These are phyloP conservation scores for Suhomyces tanzawaensis DNA, from an alignment of 805 yeast species.

Conservation along the genomic window DNA sequence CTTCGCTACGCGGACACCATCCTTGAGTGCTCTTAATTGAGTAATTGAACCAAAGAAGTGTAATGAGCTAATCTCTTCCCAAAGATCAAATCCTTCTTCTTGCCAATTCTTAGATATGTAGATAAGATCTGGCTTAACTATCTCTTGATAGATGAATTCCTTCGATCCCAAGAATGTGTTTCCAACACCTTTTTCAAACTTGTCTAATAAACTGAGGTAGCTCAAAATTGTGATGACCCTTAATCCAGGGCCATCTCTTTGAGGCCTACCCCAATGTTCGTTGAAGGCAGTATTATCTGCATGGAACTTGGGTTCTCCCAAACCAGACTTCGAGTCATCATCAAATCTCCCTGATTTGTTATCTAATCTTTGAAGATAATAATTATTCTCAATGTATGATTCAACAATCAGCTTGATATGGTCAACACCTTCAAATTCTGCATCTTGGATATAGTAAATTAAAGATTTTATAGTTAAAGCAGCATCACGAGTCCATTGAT, in stretches of 20 bases:
- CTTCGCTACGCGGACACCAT: constrained; percentile 48
- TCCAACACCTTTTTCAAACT: constrained; percentile 21
- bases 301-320: constrained; percentile 90
- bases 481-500: constrained; percentile 88
- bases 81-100: constrained; percentile 71
- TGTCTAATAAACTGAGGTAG: constrained; percentile 46
- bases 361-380: constrained; percentile 57
- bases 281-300: constrained; percentile 62
- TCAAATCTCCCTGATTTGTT: constrained; percentile 68
- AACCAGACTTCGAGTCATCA: constrained; percentile 43
- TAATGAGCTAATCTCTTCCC: constrained; percentile 81
- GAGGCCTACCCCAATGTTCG: constrained; percentile 90
- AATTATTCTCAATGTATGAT: constrained; percentile 59
- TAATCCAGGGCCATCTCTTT: constrained; percentile 90
- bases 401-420: constrained; percentile 39
- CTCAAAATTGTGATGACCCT: constrained; percentile 63
- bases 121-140: constrained; percentile 67
- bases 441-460: constrained; percentile 52
- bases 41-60: constrained; percentile 80
- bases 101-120: constrained; percentile 65
- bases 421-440: constrained; percentile 16
- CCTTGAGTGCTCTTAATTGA: constrained; percentile 65
- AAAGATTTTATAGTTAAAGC: constrained; percentile 75
- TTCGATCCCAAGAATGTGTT: constrained; percentile 28
- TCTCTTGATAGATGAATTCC: constrained; percentile 45